Evolutionary conservation across 2,329 filamentous ascomycete genomes (phyloP), one percentile per base, ranked within the genome.

Genomic region (Stachybotrys elegans): DNA sequence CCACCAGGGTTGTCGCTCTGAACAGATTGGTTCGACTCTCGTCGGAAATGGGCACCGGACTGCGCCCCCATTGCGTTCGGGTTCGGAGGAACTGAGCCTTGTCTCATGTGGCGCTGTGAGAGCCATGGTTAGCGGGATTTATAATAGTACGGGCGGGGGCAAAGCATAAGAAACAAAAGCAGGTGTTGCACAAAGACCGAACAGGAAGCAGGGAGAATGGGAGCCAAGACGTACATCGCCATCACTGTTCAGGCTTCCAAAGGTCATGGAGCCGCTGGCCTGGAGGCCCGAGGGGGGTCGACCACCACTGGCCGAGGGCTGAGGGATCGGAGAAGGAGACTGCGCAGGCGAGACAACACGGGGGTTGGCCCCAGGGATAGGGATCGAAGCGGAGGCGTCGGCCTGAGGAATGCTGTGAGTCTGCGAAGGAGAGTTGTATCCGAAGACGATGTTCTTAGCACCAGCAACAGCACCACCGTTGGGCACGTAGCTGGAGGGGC

Each of bases 241-340:
- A 61, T 94, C 87, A 58, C 83, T 83, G 56, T 78, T 81, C 54
- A 92, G 84, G 68, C 86, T 91, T 52, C 91, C 91, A 72, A 95
- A 96, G 42, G 88, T 79, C 65, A 84, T 83, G 58, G 81, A 84
- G 38, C 66, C 65, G 43, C 79, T 79, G 54, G 85, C 81, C 54
- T 84, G 76, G 51, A 89, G 77, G 51, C 79, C 79, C 25, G 88
- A 85, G 36, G 90, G 89, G 55, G 91, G 91, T 58, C 89, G 88
- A 55, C 90, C 89, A 59, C 90, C 93, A 58, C 84, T 87, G 25
- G 84, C 83, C 43, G 85, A 81, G 42, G 90, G 88, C 66, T 92
- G 88, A 23, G 93, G 92, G 56, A 97, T 97, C 5, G 93, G 93
- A 34, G 88, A 92, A 4, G 93, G 93, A 37, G 92, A 96, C 54